Percentiles rank a stretch among this genome's conserved stretches.
phyloP scores from a whole-genome alignment of 73 alveolate genomes.

The Paramecium caudatum region DNA sequence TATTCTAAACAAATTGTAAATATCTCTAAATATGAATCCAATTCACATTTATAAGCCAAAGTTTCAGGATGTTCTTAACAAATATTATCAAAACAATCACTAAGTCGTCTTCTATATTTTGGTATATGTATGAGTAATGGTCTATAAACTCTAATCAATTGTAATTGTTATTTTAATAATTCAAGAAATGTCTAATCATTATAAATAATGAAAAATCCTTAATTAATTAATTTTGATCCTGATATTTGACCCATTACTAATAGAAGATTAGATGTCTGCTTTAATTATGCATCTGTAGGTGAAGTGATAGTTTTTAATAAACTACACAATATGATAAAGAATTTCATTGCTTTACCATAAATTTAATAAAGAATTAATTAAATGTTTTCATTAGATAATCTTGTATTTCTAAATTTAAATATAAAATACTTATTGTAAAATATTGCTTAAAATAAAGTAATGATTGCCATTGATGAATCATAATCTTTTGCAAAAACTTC shows the following conservation, averaged over 20 bases:
- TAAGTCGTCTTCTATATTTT: slow-evolving; percentile 2
- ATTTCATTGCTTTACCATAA: slow-evolving; percentile 66
- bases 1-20: neutral
- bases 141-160: neutral
- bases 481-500: slow-evolving; percentile 42
- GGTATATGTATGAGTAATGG: slow-evolving; percentile 40
- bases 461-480: slow-evolving; percentile 28
- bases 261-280: neutral
- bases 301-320: neutral
- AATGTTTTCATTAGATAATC: slow-evolving; percentile 40
- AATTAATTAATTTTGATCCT: slow-evolving; percentile 5
- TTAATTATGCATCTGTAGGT: neutral
- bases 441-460: slow-evolving; percentile 12
- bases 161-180: neutral
- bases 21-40: neutral
- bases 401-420: neutral
- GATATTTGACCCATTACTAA: slow-evolving; percentile 3
- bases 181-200: slow-evolving; percentile 8
- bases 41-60: slow-evolving; percentile 37
- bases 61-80: slow-evolving; percentile 28
- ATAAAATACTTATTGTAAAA: slow-evolving; percentile 25
- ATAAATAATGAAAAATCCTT: slow-evolving; percentile 53
- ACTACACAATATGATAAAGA: neutral
- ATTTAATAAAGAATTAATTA: slow-evolving; percentile 43
- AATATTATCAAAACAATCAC: slow-evolving; percentile 13